phyloP scores from a whole-genome alignment of 805 yeast species.

The Candida tammaniensis region DNA sequence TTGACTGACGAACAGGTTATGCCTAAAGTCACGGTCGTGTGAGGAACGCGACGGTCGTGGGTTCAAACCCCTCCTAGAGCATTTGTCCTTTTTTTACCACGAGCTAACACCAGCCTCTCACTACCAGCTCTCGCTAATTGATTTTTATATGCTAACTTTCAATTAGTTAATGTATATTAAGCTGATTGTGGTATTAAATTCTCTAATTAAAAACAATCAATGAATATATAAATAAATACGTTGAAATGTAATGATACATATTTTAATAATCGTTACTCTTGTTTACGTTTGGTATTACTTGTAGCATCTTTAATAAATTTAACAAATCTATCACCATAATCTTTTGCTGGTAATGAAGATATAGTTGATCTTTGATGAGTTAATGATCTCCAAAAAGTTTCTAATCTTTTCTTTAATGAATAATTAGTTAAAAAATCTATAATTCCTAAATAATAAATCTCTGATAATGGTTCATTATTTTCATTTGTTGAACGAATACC shows the following conservation, averaged over 20 bases:
- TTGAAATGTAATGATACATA: neutral
- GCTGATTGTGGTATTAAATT: too few relatives aligned
- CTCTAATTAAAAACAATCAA: neutral
- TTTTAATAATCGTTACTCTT: neutral
- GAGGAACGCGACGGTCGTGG: slow-evolving; percentile 57
- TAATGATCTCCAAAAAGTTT: slow-evolving; percentile 80
- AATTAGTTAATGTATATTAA: too few relatives aligned
- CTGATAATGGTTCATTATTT: slow-evolving; percentile 54
- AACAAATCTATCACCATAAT: slow-evolving; percentile 85
- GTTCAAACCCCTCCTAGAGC: slow-evolving; percentile 55
- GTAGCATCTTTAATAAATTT: slow-evolving; percentile 49
- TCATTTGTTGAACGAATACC: slow-evolving; percentile 76
- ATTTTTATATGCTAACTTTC: neutral
- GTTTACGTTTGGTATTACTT: slow-evolving; percentile 1
- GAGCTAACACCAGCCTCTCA: too few relatives aligned
- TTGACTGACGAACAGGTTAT: slow-evolving; percentile 41
- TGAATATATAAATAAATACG: neutral
- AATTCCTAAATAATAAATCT: slow-evolving; percentile 86
- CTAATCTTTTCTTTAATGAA: slow-evolving; percentile 69
- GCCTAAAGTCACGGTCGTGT: slow-evolving; percentile 51
- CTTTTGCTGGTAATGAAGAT: slow-evolving; percentile 87
- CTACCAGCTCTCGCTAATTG: too few relatives aligned
- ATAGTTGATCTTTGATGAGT: slow-evolving; percentile 66
- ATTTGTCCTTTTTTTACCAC: slow-evolving; percentile 39
- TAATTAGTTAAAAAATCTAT: slow-evolving; percentile 91